Percentiles rank a stretch among this genome's conserved stretches.
Evolutionary conservation across 2,329 filamentous ascomycete genomes (phyloP).

Genomic region (Penicillium griseofulvum): DNA sequence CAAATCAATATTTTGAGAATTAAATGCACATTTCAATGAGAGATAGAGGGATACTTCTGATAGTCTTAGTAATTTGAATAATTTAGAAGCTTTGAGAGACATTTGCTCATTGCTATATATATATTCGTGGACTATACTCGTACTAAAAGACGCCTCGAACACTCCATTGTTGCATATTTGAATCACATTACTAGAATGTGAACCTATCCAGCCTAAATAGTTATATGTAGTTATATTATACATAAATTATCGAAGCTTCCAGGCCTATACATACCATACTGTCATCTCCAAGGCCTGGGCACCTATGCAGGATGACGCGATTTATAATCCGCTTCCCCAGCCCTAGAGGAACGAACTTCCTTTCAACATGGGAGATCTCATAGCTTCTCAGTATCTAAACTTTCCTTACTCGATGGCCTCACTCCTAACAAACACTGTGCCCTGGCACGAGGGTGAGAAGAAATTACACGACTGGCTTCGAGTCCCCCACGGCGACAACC

Average conservation of each 20-base stretch:
- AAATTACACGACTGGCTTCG: neutral
- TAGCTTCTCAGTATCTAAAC: neutral
- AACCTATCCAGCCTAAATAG: neutral
- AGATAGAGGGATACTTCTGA: neutral
- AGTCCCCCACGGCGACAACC: neutral
- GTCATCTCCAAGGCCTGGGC: neutral
- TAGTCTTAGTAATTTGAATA: neutral
- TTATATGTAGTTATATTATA: neutral
- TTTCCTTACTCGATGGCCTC: neutral
- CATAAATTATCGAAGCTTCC: no score
- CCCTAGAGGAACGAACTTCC: neutral
- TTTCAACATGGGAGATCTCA: neutral
- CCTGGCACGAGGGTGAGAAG: constrained; percentile 1
- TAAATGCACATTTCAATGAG: neutral
- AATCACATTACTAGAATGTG: neutral
- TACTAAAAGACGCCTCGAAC: neutral
- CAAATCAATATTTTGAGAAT: neutral
- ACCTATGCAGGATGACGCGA: neutral
- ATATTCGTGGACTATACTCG: neutral
- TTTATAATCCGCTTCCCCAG: neutral
- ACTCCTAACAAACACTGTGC: neutral
- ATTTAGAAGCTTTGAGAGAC: neutral
- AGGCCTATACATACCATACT: neutral
- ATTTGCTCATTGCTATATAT: neutral
- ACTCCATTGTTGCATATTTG: no score